Percentiles rank a stretch among this genome's conserved stretches.
These are phyloP conservation scores for Naganishia sp. DNA, from an alignment of 1,284 basidiomycete genomes.

Conservation along the genomic window DNA sequence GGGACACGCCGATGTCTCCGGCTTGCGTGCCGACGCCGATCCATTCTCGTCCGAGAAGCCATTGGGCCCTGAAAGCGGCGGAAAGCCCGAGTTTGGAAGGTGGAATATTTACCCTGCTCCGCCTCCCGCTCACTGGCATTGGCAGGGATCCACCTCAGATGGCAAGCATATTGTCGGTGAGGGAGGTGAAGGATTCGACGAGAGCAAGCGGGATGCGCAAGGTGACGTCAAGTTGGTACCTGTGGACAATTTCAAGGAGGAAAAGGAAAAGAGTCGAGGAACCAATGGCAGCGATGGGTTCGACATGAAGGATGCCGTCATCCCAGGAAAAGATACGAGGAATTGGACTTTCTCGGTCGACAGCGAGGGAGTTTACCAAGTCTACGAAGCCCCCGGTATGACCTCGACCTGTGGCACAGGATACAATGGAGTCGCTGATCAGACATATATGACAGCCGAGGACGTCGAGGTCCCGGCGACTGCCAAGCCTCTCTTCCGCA, in stretches of 20 bases:
- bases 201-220: constrained; percentile 30
- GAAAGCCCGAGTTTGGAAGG: constrained; percentile 49
- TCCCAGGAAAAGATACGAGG: constrained; percentile 63
- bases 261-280: constrained; percentile 53
- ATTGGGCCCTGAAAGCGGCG: constrained; percentile 8
- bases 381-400: constrained; percentile 59
- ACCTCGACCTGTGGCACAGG: not conserved
- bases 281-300: constrained; percentile 58
- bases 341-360: constrained; percentile 65
- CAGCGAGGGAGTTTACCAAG: constrained; percentile 81
- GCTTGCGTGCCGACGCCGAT: constrained; percentile 65
- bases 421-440: not conserved
- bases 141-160: constrained; percentile 59
- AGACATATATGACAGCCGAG: not conserved
- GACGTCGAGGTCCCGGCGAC: constrained; percentile 30
- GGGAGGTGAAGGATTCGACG: constrained; percentile 48
- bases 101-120: constrained; percentile 90
- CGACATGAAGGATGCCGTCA: constrained; percentile 65
- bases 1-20: constrained; percentile 64
- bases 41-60: constrained; percentile 42
- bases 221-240: constrained; percentile 34
- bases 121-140: constrained; percentile 91
- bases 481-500: constrained; percentile 75
- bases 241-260: constrained; percentile 34
- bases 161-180: constrained; percentile 46